Conservation (phyloP, 2,329 filamentous ascomycete species). For the Apiospora sp. region DNA sequence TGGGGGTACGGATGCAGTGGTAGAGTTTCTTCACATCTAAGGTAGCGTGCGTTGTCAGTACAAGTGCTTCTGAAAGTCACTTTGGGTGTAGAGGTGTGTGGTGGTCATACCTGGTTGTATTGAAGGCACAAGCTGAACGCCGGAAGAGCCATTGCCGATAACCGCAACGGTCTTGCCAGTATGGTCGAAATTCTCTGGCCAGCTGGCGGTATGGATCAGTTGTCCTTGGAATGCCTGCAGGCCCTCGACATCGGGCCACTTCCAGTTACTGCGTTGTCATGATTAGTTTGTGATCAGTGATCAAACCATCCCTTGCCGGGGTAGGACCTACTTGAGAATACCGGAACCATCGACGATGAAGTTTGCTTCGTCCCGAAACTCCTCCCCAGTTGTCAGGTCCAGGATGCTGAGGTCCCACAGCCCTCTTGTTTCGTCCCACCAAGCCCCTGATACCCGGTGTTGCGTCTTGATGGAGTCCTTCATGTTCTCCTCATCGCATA, state of each 20-base stretch:
- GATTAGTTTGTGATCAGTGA: slow-evolving; percentile 28
- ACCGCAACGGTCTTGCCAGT: slow-evolving; percentile 60
- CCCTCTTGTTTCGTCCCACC: slow-evolving; percentile 53
- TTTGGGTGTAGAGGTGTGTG: not conserved
- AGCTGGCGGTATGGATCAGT: slow-evolving; percentile 61
- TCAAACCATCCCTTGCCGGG: not conserved
- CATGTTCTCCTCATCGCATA: slow-evolving; percentile 58
- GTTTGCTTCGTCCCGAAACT: slow-evolving; percentile 55
- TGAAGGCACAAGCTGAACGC: slow-evolving; percentile 60
- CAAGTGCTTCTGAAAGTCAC: not conserved
- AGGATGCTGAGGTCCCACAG: slow-evolving; percentile 52
- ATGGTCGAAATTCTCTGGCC: slow-evolving; percentile 58
- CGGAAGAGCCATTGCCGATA: slow-evolving; percentile 65
- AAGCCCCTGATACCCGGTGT: slow-evolving; percentile 51
- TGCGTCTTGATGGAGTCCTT: slow-evolving; percentile 51
- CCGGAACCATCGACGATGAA: slow-evolving; percentile 60
- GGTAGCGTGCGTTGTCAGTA: not conserved
- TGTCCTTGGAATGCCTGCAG: slow-evolving; percentile 56
- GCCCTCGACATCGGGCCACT: slow-evolving; percentile 58
- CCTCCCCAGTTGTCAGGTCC: slow-evolving; percentile 47
- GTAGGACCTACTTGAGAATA: slow-evolving; percentile 54
- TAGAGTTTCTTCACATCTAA: slow-evolving; percentile 49
- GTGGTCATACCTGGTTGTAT: slow-evolving; percentile 51
- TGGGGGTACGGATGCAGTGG: slow-evolving; percentile 52
- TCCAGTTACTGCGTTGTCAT: slow-evolving; percentile 54